Percentiles rank a stretch among this genome's conserved stretches.
Evolutionary conservation across 371 early-diverging fungal genomes (phyloP).

Genomic region (Actinomortierella ambigua): DNA sequence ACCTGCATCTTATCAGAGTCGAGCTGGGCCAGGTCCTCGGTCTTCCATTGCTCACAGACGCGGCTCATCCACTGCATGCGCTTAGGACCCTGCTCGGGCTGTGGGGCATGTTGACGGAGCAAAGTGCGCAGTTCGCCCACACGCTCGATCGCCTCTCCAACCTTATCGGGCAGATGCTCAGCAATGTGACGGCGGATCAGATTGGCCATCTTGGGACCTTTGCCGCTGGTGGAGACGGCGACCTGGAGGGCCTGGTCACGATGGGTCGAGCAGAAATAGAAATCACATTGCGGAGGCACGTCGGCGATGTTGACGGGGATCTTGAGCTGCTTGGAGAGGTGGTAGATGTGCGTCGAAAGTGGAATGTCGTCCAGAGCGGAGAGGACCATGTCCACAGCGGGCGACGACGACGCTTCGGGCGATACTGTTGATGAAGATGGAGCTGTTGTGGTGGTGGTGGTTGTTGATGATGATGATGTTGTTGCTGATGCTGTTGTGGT

Average conservation of each 20-base stretch:
- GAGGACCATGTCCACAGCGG: constrained; percentile 73
- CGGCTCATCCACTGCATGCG: constrained; percentile 83
- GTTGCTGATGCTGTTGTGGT: not conserved
- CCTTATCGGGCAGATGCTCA: constrained; percentile 64
- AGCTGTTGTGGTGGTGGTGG: not conserved
- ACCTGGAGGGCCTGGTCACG: constrained; percentile 86
- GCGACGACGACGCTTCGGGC: constrained; percentile 13
- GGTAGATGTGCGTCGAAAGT: constrained; percentile 73
- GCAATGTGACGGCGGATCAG: constrained; percentile 74
- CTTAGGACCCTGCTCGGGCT: constrained; percentile 63
- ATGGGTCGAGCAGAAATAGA: constrained; percentile 90
- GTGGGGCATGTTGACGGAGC: constrained; percentile 72
- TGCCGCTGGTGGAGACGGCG: constrained; percentile 89
- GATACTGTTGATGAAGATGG: constrained; percentile 2
- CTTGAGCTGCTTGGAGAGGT: constrained; percentile 62
- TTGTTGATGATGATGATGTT: not conserved
- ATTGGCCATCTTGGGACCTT: constrained; percentile 87
- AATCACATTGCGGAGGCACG: constrained; percentile 88
- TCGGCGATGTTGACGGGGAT: constrained; percentile 95
- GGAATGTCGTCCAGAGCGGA: constrained; percentile 81
- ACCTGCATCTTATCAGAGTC: constrained; percentile 56
- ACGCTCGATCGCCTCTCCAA: constrained; percentile 72
- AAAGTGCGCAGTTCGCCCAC: constrained; percentile 73
- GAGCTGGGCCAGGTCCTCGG: constrained; percentile 57
- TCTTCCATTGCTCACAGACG: constrained; percentile 54